Base-by-base conservation (phyloP, 2,329 filamentous ascomycete species). In the Lithohypha guttulata region DNA sequence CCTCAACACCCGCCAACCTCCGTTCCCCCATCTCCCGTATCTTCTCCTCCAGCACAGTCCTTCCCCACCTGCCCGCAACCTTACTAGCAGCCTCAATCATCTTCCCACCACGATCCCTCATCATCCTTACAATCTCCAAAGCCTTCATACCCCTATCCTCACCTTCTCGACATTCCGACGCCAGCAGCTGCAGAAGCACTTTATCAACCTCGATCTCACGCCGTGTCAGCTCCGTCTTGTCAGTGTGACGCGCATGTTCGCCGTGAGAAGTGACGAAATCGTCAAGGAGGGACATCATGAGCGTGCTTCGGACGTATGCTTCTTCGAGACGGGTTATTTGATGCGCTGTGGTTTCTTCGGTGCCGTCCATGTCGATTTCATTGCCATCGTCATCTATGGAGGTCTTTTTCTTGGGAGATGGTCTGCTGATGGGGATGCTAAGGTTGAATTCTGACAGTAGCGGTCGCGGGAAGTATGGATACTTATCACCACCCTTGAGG, bases 71-170 rank as follows among this genome's bases (percentile, higher is more conserved):
- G 56, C 81, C 76, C 6, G 91, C 91, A 34, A 98, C 76, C 70
- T 93, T 94, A 41, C 78, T 76, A 1, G 91, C 91, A 3, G 89
- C 83, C 58, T 95, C 86, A 42, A 94, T 62, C 84, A 95, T 95
- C 58, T 82, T 80, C 13, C 89, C 89, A 44, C 76, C 82, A 31
- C 77, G 70, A 63, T 96, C 87, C 30, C 73, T 74, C 79, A 98
- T 83, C 53, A 98, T 67, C 45, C 74, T 70, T 20, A 93, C 91
- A 53, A 96, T 73, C 63, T 98, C 93, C 23, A 98, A 66, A 1
- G 89, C 89, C 50, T 89, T 85, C 85, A 95, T 95, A 4, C 87
- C 89, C 20, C 82, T 72, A 47, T 96, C 87, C 59, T 98, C 91
- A 30, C 86, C 85, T 50, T 91, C 84, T 43, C 86, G 77, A 58